Conservation (phyloP, 257 asterid genomes). For the Primulina tabacum region DNA sequence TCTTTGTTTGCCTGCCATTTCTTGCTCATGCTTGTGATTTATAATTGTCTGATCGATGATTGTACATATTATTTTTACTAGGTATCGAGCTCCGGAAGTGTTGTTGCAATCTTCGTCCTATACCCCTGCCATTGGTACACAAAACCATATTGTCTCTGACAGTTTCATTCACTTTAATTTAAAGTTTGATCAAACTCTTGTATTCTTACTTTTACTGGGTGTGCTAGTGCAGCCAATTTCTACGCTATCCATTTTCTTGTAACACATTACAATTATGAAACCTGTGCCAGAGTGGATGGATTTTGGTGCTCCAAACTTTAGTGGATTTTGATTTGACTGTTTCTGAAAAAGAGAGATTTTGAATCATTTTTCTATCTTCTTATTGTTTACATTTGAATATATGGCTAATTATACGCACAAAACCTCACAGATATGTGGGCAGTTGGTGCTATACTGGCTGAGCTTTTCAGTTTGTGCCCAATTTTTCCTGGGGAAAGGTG, state of each 20-base stretch:
- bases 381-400: conserved; percentile 9
- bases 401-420: conserved; percentile 25
- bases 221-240: not conserved
- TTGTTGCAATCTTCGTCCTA: conserved; percentile 72
- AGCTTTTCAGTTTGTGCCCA: conserved; percentile 83
- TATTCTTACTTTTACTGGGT: conserved; percentile 3
- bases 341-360: not conserved
- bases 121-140: conserved; percentile 87
- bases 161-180: conserved; percentile 1
- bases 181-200: conserved; percentile 8
- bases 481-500: conserved; percentile 98
- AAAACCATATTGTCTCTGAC: conserved; percentile 12
- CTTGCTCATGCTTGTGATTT: not conserved
- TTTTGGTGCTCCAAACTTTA: conserved; percentile 9
- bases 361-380: conserved; percentile 10
- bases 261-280: conserved; percentile 13
- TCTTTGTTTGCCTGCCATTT: conserved; percentile 22
- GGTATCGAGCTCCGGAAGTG: conserved; percentile 99
- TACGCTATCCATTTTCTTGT: not conserved
- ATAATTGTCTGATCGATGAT: conserved; percentile 24
- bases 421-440: conserved; percentile 90
- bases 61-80: conserved; percentile 24
- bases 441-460: conserved; percentile 92
- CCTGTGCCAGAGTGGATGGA: conserved; percentile 9
- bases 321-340: conserved; percentile 17